Conservation (phyloP, 73 alveolate species). For the Paramecium sonneborni region DNA sequence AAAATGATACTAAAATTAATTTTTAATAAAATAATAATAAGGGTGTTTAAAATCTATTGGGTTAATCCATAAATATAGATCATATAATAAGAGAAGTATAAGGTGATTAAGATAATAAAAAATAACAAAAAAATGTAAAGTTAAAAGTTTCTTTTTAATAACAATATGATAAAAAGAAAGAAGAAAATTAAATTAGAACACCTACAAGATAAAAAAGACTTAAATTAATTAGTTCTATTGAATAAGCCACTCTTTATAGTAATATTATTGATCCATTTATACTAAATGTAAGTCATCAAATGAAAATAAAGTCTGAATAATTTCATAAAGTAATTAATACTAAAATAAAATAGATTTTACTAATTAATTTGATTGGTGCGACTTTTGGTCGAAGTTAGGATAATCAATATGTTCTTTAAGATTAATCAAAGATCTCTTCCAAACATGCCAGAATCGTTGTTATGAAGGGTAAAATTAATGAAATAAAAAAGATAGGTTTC, state of each 20-base stretch:
- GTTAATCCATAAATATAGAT: neutral
- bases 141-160: neutral
- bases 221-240: neutral
- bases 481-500: constrained; percentile 28
- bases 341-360: neutral
- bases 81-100: neutral
- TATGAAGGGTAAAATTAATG: neutral
- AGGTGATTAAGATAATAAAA: neutral
- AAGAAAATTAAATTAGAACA: neutral
- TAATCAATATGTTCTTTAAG: neutral
- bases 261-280: neutral
- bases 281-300: neutral
- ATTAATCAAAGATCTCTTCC: neutral
- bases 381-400: constrained; percentile 53
- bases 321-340: neutral
- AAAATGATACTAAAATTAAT: neutral
- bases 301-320: constrained; percentile 5
- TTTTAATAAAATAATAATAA: neutral
- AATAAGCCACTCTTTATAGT: neutral
- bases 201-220: neutral
- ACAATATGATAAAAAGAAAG: neutral
- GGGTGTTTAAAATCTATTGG: neutral
- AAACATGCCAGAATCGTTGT: constrained; percentile 37
- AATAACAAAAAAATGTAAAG: neutral
- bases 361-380: neutral